phyloP scores from a whole-genome alignment of 164 flowering plant species.

The Berberis vulgaris region DNA sequence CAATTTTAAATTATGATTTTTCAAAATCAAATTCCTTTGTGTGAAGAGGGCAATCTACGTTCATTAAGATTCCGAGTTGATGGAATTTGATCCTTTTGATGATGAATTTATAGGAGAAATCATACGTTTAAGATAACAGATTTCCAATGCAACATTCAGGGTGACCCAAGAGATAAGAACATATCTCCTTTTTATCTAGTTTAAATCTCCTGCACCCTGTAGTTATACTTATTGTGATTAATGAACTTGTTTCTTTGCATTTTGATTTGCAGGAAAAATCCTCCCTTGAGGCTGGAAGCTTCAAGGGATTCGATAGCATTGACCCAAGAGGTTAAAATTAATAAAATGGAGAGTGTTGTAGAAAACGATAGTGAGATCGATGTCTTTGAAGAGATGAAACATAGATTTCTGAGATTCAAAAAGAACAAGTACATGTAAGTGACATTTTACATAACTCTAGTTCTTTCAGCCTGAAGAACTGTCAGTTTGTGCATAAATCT shows the following conservation, averaged over 20 bases:
- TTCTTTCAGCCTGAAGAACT: constrained; percentile 7
- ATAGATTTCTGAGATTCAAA: constrained; percentile 69
- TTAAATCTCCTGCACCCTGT: neutral
- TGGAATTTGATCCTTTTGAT: constrained; percentile 22
- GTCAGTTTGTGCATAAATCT: constrained; percentile 9
- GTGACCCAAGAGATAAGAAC: constrained; percentile 32
- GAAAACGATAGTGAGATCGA: constrained; percentile 21
- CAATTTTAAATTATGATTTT: neutral
- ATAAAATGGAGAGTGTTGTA: constrained; percentile 18
- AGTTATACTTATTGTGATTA: neutral
- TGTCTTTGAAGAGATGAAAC: constrained; percentile 50
- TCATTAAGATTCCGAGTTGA: constrained; percentile 3
- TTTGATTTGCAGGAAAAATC: constrained; percentile 26
- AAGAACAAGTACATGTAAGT: constrained; percentile 68
- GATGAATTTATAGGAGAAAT: constrained; percentile 28
- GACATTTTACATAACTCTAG: neutral
- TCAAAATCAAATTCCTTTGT: neutral
- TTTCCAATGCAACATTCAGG: constrained; percentile 23
- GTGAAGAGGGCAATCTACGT: neutral
- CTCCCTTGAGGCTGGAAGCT: constrained; percentile 31
- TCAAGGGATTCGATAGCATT: constrained; percentile 28
- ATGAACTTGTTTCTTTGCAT: constrained; percentile 7
- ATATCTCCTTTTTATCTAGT: constrained; percentile 9
- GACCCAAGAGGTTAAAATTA: constrained; percentile 27
- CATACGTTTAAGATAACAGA: constrained; percentile 24